Evolutionary conservation across 257 asterid genomes (phyloP), one percentile per base, ranked within the genome.

Genomic region (Petunia axillaris): DNA sequence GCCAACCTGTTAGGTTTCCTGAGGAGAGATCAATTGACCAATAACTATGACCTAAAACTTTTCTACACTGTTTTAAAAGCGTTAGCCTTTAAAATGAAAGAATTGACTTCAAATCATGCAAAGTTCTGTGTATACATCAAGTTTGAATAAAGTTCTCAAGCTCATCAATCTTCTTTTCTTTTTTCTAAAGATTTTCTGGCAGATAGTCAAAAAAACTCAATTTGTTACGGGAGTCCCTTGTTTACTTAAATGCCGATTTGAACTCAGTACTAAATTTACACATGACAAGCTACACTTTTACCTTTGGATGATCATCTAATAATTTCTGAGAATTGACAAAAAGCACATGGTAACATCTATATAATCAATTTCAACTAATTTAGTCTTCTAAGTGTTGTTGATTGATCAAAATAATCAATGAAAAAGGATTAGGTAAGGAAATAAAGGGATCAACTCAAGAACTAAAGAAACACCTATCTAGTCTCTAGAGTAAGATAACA

Each of bases 361-460:
- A 63, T 10, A 63, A 4, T 2, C 43, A 2, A 63, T 36, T 14
- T 36, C 43, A 63, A 35, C 11, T 62, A 62, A 62, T 35, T 36
- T 58, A n/a, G 37, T 6, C 4, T 58, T 15, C 8, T 1, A 50
- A 1, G 35, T 14, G 35, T 16, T 2, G 37, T 8, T 60, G 25
- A 25, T 15, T 16, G 13, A 59, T 59, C 65, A n/a, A 60, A 16
- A 7, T 60, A 25, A 6, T 59, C 11, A 5, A 16, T 58, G 25
- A 16, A 16, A 44, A 43, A 16, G 35, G 41, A 68, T 44, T 5
- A n/a, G 4, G 38, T 2, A 6, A 15, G 39, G 55, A 25, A 73
- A 38, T 75, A 46, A 43, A 59, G 57, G 83, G 82, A 78, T 84
- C 87, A 80, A 80, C 87, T 79, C 85, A 82, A 66, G 65, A 41